phyloP scores from a whole-genome alignment of 2,329 filamentous ascomycete species.

The Trichoderma asperellum region DNA sequence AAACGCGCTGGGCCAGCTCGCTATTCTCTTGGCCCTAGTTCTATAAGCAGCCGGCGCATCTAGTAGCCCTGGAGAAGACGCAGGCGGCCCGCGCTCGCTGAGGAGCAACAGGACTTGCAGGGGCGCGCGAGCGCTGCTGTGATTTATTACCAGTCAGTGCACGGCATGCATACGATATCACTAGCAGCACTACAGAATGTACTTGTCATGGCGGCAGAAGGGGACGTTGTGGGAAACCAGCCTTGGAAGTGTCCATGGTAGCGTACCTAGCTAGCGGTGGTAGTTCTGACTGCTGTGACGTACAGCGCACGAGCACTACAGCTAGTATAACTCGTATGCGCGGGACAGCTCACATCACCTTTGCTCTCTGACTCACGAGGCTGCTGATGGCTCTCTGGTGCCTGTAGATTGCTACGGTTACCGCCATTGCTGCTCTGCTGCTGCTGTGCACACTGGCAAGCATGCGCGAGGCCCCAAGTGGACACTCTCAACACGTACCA shows the following conservation, averaged over 20 bases:
- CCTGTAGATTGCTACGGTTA: neutral
- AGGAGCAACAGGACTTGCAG: neutral
- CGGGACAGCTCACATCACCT: neutral
- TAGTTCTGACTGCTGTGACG: neutral
- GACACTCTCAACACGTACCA: neutral
- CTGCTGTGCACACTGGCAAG: neutral
- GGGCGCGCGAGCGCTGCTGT: neutral
- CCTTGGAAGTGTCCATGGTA: neutral
- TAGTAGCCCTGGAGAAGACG: constrained; percentile 3
- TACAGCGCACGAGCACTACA: neutral
- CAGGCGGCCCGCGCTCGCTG: neutral
- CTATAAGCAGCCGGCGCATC: neutral
- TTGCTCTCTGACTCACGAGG: neutral
- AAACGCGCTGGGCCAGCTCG: neutral
- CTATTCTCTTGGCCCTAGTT: neutral
- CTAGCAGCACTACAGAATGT: neutral
- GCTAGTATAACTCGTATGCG: neutral
- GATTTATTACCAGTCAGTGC: neutral
- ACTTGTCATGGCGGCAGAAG: neutral
- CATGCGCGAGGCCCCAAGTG: constrained; percentile 1
- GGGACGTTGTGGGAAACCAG: neutral
- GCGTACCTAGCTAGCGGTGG: neutral
- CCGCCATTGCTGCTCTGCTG: neutral
- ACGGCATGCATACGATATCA: neutral
- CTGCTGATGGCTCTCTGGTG: neutral